These are phyloP conservation scores for Oryza officinalis DNA, from an alignment of 176 grass and related monocot genomes.

Conservation along the genomic window DNA sequence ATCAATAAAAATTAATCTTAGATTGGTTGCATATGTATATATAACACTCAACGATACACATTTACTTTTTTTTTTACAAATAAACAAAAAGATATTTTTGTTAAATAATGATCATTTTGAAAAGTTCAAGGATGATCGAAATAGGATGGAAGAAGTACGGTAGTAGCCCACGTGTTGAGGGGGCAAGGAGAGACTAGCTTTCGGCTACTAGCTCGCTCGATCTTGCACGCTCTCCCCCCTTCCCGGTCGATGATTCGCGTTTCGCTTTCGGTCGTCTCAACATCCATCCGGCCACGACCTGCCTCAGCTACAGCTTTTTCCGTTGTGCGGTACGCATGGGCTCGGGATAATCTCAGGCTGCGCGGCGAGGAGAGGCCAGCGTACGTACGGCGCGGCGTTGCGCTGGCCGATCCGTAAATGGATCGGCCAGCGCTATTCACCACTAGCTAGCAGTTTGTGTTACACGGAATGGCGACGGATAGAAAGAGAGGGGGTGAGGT, in stretches of 20 bases:
- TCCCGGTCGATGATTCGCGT: background rate
- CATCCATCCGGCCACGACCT: background rate
- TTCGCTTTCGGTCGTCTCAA: slow-evolving; percentile 6
- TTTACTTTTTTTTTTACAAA: too few species aligned
- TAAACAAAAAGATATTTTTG: too few species aligned
- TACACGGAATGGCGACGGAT: background rate
- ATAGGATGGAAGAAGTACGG: too few species aligned
- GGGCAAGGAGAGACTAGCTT: background rate
- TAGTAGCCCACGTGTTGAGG: background rate
- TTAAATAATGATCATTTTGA: too few species aligned
- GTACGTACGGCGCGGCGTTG: background rate
- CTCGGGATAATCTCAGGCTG: slow-evolving; percentile 31
- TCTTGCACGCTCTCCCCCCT: background rate
- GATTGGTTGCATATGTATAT: too few species aligned
- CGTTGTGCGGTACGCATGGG: slow-evolving; percentile 27
- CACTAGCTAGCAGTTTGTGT: background rate
- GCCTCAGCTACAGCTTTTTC: background rate
- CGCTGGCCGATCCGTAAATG: slow-evolving; percentile 4
- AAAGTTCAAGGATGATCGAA: too few species aligned
- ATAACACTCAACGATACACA: too few species aligned
- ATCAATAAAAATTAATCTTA: too few species aligned
- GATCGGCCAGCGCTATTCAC: background rate
- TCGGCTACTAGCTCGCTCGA: background rate
- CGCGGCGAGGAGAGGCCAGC: background rate
- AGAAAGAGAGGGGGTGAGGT: background rate